Percentiles rank a stretch among this genome's conserved stretches.
Conservation (phyloP, 768 basidiomycete species). For the Lyophyllum decastes region DNA sequence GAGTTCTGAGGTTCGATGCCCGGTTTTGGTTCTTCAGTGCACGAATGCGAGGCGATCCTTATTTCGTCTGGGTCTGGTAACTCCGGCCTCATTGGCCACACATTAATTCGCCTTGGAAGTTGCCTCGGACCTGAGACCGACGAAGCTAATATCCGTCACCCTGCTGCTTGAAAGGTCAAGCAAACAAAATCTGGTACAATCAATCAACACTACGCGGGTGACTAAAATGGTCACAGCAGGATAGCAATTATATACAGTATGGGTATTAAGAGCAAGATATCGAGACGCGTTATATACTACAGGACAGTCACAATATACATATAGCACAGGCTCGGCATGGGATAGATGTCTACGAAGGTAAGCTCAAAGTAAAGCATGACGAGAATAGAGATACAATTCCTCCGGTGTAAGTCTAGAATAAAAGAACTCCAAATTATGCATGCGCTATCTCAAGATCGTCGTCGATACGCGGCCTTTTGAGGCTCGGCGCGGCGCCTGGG, state of each 20-base stretch:
- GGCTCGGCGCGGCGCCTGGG: conserved; percentile 9
- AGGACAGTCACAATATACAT: conserved; percentile 17
- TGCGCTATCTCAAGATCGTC: conserved; percentile 43
- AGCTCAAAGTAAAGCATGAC: conserved; percentile 11
- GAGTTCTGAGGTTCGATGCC: background rate
- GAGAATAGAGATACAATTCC: conserved; percentile 25
- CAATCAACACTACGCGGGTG: conserved; percentile 9
- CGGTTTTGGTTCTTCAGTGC: background rate
- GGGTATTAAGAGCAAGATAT: conserved; percentile 20
- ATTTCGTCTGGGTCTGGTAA: background rate
- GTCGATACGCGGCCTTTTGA: conserved; percentile 33
- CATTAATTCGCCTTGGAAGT: background rate
- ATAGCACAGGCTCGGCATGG: conserved; percentile 20
- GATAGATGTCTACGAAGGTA: conserved; percentile 16
- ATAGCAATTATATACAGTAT: conserved; percentile 19
- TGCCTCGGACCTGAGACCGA: background rate
- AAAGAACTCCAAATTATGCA: conserved; percentile 5
- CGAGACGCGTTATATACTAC: conserved; percentile 20
- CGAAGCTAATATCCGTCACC: background rate
- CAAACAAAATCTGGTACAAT: background rate
- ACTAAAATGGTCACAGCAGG: conserved; percentile 2
- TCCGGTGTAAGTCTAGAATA: conserved; percentile 18
- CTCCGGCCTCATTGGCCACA: background rate
- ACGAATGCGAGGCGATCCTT: background rate
- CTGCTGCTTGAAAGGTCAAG: background rate